Conservation (phyloP, 371 early-diverging fungal species). For the Mucor velutinosus region DNA sequence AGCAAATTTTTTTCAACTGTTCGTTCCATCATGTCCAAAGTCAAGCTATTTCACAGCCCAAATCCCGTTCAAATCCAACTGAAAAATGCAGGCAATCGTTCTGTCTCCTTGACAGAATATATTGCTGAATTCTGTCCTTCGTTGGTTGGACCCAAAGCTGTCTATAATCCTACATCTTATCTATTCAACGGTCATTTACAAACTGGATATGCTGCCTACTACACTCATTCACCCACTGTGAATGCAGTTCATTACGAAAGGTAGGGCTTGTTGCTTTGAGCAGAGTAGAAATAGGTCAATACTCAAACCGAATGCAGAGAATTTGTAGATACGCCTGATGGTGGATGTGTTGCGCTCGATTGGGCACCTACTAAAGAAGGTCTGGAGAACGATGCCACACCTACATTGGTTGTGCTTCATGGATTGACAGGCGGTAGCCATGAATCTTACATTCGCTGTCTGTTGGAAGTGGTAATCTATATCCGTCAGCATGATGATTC, state of each 20-base stretch:
- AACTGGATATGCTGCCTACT: constrained; percentile 64
- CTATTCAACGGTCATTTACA: constrained; percentile 65
- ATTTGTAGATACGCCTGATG: constrained; percentile 72
- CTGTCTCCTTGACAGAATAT: constrained; percentile 39
- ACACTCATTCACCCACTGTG: constrained; percentile 34
- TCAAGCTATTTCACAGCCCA: constrained; percentile 21
- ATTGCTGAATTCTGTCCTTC: constrained; percentile 47
- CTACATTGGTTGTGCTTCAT: constrained; percentile 80
- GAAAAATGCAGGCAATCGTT: constrained; percentile 12
- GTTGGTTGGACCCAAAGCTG: constrained; percentile 42
- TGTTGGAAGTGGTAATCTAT: constrained; percentile 62
- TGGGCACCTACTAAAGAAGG: constrained; percentile 69
- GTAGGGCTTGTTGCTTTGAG: constrained; percentile 20
- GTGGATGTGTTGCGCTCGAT: constrained; percentile 86
- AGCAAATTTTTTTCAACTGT: not conserved
- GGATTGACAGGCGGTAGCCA: constrained; percentile 91
- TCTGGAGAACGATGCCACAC: constrained; percentile 55
- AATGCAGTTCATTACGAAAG: constrained; percentile 57
- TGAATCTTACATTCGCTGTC: constrained; percentile 82
- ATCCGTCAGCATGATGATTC: not conserved
- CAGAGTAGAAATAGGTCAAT: too few species aligned
- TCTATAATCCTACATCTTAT: constrained; percentile 55
- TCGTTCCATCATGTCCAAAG: constrained; percentile 25
- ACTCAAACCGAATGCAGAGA: constrained; percentile 47
- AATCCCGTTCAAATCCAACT: constrained; percentile 13